A percentile compares a stretch with the other conserved stretches of the same genome.
Conservation (phyloP, 495 filamentous ascomycete species). For the Neurospora sp. region DNA sequence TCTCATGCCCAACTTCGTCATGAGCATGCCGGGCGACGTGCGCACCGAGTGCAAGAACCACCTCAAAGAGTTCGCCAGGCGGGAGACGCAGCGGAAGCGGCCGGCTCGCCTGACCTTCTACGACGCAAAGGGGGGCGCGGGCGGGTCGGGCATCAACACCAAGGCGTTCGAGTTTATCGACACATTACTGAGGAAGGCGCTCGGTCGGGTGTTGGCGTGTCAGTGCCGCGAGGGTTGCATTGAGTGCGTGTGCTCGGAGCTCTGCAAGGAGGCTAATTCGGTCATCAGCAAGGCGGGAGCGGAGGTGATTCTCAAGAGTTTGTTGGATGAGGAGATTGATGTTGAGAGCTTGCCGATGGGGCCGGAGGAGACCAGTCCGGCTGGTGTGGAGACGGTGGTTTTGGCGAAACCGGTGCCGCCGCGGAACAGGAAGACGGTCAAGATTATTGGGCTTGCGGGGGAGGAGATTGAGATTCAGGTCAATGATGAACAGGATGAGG, state of each 20-base stretch:
- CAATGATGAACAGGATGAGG: neutral
- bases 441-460: conserved; percentile 11
- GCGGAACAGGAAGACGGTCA: conserved; percentile 9
- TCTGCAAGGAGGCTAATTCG: conserved; percentile 79
- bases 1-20: conserved; percentile 81
- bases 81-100: conserved; percentile 55
- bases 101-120: conserved; percentile 90
- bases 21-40: conserved; percentile 75
- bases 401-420: conserved; percentile 51
- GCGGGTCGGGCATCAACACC: conserved; percentile 72
- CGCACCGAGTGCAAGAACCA: conserved; percentile 85
- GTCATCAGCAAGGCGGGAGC: conserved; percentile 91
- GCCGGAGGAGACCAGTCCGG: conserved; percentile 53
- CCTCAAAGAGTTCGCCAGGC: conserved; percentile 66
- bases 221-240: conserved; percentile 71
- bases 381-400: conserved; percentile 79
- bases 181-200: conserved; percentile 62
- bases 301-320: conserved; percentile 62
- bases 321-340: conserved; percentile 69
- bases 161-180: conserved; percentile 94
- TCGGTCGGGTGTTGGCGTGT: conserved; percentile 61
- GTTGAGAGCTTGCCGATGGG: conserved; percentile 74
- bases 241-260: conserved; percentile 77
- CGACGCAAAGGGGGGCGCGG: conserved; percentile 80
- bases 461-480: conserved; percentile 6